Evolutionary conservation across 2,329 filamentous ascomycete species (phyloP), one percentile per base, ranked within the genome.

Genomic region (Pestalotiopsis sp.): DNA sequence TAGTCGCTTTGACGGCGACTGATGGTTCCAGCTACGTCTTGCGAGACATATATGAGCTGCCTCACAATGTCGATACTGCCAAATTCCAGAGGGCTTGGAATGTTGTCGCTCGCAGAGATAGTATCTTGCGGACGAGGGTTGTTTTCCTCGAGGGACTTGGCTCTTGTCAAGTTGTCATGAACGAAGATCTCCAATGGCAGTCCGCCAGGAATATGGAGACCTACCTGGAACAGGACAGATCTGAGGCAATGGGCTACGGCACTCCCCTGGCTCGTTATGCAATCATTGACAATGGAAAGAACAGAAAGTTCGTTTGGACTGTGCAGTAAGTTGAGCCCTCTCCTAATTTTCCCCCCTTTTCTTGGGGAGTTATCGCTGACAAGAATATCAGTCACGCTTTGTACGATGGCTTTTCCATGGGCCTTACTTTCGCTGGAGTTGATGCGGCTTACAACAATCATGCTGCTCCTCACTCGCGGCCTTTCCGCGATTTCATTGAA

Each of bases 251-350:
- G 65, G 57, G 45, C 20, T 38, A 52, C 23, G 64, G 64, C 20
- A 38, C 39, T 36, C 56, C 14, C 2, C 39, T 66, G 12, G 11
- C 67, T 41, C 62, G 31, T 60, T 52, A 59, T 66, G 25, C 56
- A 9, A 59, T 60, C 3, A 9, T 60, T 6, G 39, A 68, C 14
- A 38, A 49, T 20, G 56, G 63, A 13, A 61, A 38, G 27, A 56
- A 49, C n/a, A 45, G 49, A 27, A 59, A 61, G 11, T 56, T 66
- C 14, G 65, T 66, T 20, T 66, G 65, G 65, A 66, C 65, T 41
- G 57, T 66, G 7, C 65, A 66, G 27, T 56, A 66, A 56, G 52
- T 59, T 62, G 2, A 36, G 31, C 31, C 7, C 31, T 36, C 31
- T 36, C 31, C 13, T 27, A 59, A 11, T n/a, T 20, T 4, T 20